Base-by-base conservation (phyloP, 2,329 filamentous ascomycete genomes). In the Fusarium albidum region DNA sequence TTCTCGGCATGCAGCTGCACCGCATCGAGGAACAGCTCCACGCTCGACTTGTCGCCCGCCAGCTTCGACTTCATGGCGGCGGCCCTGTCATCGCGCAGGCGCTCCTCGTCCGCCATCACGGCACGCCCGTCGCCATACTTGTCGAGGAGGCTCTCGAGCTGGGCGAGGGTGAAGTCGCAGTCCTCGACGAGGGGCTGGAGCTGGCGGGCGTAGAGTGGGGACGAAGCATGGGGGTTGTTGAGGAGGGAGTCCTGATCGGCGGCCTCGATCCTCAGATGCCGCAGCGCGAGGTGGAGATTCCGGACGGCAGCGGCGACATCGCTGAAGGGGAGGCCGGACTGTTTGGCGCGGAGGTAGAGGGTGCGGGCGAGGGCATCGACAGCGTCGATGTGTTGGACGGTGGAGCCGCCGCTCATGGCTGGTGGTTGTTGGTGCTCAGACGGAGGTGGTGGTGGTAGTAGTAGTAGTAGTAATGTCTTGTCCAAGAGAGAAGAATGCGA, bases 261-360 rank as follows among this genome's bases (percentile, higher is more conserved):
- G 32, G 79, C 78, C 71, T 87, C 85, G 57, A 79, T 75, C 48
- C 81, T 82, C 21, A 88, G 73, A 61, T 86, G 81, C 48, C 82
- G 80, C 7, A 88, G 73, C 11, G 80, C 79, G 6, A 78, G 78
- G 61, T 87, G 80, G 33, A 88, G 73, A 35, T 75, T 75, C 48
- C 79, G 79, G 32, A 87, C 77, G 29, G 79, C 77, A 12, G 71
- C 67, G 12, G 81, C 76, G 39, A 83, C 75, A 37, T 80, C 76
- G 48, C 75, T 74, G 52, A 85, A 82, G 34, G 80, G 75, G 3
- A 79, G 76, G 21, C 76, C 73, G 13, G 65, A 68, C 18, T 73
- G 66, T 57, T 79, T 79, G 44, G 80, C 78, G 53, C 82, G 81
- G 45, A 81, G 76, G 66, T 82, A 85, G 13, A 87, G 75, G 41